Conservation (phyloP, 2,329 filamentous ascomycete genomes). For the Moelleriella libera region DNA sequence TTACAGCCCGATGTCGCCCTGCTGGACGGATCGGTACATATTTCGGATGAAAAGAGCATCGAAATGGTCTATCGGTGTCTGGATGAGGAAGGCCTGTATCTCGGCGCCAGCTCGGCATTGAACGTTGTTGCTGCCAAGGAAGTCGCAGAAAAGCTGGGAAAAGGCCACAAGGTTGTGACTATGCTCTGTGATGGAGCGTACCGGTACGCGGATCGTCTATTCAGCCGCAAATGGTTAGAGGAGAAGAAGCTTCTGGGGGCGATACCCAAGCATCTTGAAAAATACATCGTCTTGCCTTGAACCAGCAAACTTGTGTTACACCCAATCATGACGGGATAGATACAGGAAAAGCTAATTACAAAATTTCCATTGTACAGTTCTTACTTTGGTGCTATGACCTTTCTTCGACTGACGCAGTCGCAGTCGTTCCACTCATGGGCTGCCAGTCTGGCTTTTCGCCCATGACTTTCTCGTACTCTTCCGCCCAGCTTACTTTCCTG, state of each 20-base stretch:
- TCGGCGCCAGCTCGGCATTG: conserved; percentile 83
- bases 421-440: conserved; percentile 2
- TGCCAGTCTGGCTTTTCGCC: conserved; percentile 16
- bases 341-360: conserved; percentile 1
- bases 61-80: conserved; percentile 96
- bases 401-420: not conserved
- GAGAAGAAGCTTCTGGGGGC: conserved; percentile 71
- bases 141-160: conserved; percentile 79
- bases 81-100: conserved; percentile 89
- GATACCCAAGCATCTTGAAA: conserved; percentile 73
- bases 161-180: conserved; percentile 83
- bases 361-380: conserved; percentile 4
- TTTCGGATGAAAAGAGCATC: conserved; percentile 87
- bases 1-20: conserved; percentile 71
- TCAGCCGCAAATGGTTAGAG: conserved; percentile 80
- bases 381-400: not conserved
- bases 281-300: conserved; percentile 85
- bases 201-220: conserved; percentile 84
- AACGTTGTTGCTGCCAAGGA: conserved; percentile 95
- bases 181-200: conserved; percentile 96
- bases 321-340: conserved; percentile 3
- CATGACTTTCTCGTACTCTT: conserved; percentile 12
- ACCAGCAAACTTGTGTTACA: conserved; percentile 9
- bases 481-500: conserved; percentile 8
- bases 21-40: conserved; percentile 70